A percentile compares a stretch with the other conserved stretches of the same genome.
phyloP scores from a whole-genome alignment of 2,329 filamentous ascomycete genomes.

The Paraphaeosphaeria sporulosa region DNA sequence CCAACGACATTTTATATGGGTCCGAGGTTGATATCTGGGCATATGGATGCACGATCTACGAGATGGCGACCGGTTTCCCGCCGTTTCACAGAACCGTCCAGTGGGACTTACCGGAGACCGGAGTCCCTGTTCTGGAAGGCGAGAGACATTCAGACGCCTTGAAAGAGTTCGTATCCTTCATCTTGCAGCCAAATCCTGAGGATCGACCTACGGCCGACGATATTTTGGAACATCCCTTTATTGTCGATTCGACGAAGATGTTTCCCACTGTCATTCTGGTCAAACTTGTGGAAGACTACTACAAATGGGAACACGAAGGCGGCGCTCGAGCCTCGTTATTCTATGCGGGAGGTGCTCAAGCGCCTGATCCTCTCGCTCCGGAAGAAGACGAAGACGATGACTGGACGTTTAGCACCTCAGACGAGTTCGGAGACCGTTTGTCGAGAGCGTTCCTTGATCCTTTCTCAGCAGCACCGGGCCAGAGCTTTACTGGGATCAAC shows the following conservation, averaged over 20 bases:
- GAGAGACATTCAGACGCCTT: constrained; percentile 74
- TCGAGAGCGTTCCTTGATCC: constrained; percentile 54
- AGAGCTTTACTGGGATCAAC: constrained; percentile 45
- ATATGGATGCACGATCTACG: constrained; percentile 80
- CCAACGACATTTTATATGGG: constrained; percentile 62
- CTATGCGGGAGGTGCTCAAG: constrained; percentile 65
- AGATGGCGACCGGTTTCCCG: constrained; percentile 80
- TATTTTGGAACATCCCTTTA: constrained; percentile 74
- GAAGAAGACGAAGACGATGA: constrained; percentile 59
- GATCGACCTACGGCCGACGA: constrained; percentile 74
- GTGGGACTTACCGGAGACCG: constrained; percentile 51
- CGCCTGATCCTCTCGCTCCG: constrained; percentile 58
- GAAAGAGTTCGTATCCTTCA: constrained; percentile 75
- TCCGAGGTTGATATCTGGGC: constrained; percentile 78
- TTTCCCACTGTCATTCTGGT: constrained; percentile 71
- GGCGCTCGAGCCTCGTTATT: constrained; percentile 73
- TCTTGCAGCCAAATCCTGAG: constrained; percentile 72
- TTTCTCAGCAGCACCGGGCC: constrained; percentile 34
- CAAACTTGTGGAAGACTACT: constrained; percentile 74
- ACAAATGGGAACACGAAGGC: constrained; percentile 77
- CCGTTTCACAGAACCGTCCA: constrained; percentile 65
- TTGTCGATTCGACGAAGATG: constrained; percentile 66
- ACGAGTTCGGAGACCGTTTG: constrained; percentile 62
- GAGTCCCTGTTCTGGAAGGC: constrained; percentile 73
- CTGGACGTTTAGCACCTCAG: constrained; percentile 72